These are phyloP conservation scores for Malassezia arunalokei DNA, from an alignment of 1,284 basidiomycete species.

Conservation along the genomic window DNA sequence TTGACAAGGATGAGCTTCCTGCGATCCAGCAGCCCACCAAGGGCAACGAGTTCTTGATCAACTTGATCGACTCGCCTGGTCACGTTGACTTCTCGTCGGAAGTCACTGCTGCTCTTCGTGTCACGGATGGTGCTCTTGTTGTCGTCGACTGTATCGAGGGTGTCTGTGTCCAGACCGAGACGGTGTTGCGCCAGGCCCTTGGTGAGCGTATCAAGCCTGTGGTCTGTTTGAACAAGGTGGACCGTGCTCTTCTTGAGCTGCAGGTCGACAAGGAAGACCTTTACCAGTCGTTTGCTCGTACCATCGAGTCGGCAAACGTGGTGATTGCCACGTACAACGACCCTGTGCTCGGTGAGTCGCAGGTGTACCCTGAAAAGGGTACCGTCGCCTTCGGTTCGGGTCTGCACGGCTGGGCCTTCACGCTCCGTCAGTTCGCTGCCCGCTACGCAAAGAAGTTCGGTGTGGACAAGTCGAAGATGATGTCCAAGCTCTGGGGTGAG, in stretches of 20 bases:
- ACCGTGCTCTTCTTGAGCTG: conserved; percentile 96
- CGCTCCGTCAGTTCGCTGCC: conserved; percentile 87
- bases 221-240: conserved; percentile 99
- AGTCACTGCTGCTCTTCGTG: conserved; percentile 97
- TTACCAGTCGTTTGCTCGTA: conserved; percentile 94
- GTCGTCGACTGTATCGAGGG: conserved; percentile 99
- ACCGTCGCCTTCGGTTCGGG: conserved; percentile 98
- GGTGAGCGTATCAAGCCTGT: conserved; percentile 99
- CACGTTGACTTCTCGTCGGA: conserved; percentile 99
- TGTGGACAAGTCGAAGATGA: conserved; percentile 98
- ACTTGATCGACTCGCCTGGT: conserved; percentile 98
- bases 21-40: conserved; percentile 87
- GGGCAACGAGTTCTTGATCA: conserved; percentile 95
- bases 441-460: conserved; percentile 98
- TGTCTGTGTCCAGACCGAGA: conserved; percentile 99
- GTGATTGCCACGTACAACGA: conserved; percentile 98
- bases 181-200: conserved; percentile 92
- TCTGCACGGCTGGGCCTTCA: conserved; percentile 99
- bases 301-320: conserved; percentile 96
- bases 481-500: conserved; percentile 96
- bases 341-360: conserved; percentile 84
- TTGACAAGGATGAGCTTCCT: conserved; percentile 61
- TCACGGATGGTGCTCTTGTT: conserved; percentile 81
- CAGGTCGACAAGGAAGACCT: conserved; percentile 95
- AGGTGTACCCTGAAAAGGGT: conserved; percentile 97